Evolutionary conservation across 2,329 filamentous ascomycete species (phyloP).

Genomic region (Penicillium sp.): DNA sequence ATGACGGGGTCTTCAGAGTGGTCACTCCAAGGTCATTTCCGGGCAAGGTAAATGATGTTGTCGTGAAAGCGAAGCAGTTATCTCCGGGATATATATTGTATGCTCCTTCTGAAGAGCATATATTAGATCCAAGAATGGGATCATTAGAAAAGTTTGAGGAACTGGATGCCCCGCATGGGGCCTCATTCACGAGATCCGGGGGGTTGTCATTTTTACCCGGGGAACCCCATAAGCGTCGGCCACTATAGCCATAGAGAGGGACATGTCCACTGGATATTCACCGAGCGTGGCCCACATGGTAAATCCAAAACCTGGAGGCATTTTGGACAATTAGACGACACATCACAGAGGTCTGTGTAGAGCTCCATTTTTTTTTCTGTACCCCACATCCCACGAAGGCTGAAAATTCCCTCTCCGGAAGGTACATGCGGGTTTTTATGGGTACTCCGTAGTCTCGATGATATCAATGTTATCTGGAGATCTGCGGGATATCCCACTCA

Average conservation of each 20-base stretch:
- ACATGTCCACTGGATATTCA: slow-evolving; percentile 3
- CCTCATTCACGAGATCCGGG: slow-evolving; percentile 8
- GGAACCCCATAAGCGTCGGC: slow-evolving; percentile 18
- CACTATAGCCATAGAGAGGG: slow-evolving; percentile 9
- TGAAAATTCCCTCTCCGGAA: slow-evolving; percentile 17
- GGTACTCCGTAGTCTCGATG: background rate
- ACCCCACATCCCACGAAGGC: slow-evolving; percentile 14
- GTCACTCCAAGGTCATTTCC: slow-evolving; percentile 12
- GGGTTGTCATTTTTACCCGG: slow-evolving; percentile 12
- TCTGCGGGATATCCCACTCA: too few species aligned
- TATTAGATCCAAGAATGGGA: background rate
- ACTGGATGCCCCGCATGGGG: background rate
- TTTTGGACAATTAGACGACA: slow-evolving; percentile 2
- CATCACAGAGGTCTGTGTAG: background rate
- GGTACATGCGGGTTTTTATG: slow-evolving; percentile 15
- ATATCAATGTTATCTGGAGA: slow-evolving; percentile 5
- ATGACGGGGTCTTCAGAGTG: background rate
- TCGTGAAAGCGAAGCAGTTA: background rate
- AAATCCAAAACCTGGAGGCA: slow-evolving; percentile 1
- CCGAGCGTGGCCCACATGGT: slow-evolving; percentile 15
- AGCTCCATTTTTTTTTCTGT: background rate
- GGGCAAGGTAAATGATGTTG: background rate
- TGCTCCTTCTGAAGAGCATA: background rate
- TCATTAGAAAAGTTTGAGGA: background rate
- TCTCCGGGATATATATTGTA: background rate